Conservation (phyloP, 1,284 basidiomycete species). For the Marasmius oreades region DNA sequence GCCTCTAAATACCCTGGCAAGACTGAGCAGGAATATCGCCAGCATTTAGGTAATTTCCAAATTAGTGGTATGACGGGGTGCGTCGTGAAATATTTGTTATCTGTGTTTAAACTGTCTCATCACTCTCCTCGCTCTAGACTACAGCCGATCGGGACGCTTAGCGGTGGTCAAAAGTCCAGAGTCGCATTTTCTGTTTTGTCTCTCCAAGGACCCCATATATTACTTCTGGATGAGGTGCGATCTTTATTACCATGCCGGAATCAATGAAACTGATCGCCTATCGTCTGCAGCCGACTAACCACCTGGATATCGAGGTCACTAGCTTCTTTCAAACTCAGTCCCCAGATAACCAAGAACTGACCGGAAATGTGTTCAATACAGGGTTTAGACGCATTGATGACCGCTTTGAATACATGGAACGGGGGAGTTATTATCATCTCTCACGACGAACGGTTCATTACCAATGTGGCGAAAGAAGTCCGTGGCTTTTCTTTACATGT, state of each 20-base stretch:
- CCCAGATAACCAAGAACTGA: no score
- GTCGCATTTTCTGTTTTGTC: slow-evolving; percentile 95
- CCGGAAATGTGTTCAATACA: slow-evolving; percentile 25
- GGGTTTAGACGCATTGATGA: slow-evolving; percentile 95
- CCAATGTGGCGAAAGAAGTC: slow-evolving; percentile 77
- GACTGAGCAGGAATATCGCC: slow-evolving; percentile 94
- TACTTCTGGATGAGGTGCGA: slow-evolving; percentile 84
- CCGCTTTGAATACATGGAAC: slow-evolving; percentile 86
- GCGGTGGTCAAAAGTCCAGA: slow-evolving; percentile 95
- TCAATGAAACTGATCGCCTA: no score
- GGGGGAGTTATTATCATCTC: slow-evolving; percentile 95
- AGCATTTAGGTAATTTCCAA: slow-evolving; percentile 96
- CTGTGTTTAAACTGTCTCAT: slow-evolving; percentile 1
- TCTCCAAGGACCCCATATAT: slow-evolving; percentile 83
- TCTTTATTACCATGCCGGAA: background rate
- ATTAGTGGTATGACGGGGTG: slow-evolving; percentile 95
- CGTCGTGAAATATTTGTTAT: slow-evolving; percentile 20
- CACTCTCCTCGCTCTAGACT: slow-evolving; percentile 39
- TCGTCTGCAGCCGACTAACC: slow-evolving; percentile 82
- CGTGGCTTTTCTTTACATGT: slow-evolving; percentile 11
- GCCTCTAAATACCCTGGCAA: slow-evolving; percentile 91
- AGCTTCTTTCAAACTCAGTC: background rate
- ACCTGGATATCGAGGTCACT: slow-evolving; percentile 87
- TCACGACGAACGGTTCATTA: slow-evolving; percentile 93
- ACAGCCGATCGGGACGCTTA: slow-evolving; percentile 80